Percentiles rank a stretch among this genome's conserved stretches.
These are phyloP conservation scores for Aegilops sharonensis DNA, from an alignment of 176 grass and related monocot genomes.

Conservation along the genomic window DNA sequence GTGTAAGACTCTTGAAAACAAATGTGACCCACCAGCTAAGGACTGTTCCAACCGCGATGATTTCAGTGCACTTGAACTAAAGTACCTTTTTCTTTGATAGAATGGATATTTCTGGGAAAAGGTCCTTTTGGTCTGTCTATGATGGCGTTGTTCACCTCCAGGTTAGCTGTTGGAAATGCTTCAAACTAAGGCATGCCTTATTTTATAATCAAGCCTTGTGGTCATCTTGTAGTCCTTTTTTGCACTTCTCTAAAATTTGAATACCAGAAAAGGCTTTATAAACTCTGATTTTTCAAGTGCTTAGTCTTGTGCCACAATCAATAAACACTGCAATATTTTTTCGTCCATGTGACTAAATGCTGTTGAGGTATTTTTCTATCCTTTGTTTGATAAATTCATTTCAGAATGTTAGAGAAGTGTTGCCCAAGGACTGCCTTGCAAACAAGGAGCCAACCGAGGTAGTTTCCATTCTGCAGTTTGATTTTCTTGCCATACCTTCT, in stretches of 20 bases:
- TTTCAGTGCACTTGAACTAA: not conserved
- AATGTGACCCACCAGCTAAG: not conserved
- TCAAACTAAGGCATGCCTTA: not conserved
- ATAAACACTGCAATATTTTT: not conserved
- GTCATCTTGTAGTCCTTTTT: not conserved
- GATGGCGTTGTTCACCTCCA: slow-evolving; percentile 67
- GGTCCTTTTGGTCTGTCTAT: slow-evolving; percentile 44
- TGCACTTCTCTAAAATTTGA: not conserved
- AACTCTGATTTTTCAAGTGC: not conserved
- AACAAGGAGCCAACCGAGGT: slow-evolving; percentile 35
- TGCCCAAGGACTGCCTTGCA: slow-evolving; percentile 48
- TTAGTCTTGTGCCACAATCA: not conserved
- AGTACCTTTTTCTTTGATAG: slow-evolving; percentile 23
- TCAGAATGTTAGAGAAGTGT: slow-evolving; percentile 53
- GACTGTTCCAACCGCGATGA: no score
- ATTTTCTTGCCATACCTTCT: not conserved
- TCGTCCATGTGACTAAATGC: not conserved
- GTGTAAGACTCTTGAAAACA: slow-evolving; percentile 36
- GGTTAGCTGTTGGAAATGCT: slow-evolving; percentile 30
- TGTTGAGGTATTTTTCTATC: not conserved
- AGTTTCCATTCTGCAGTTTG: not conserved
- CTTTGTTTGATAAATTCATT: not conserved
- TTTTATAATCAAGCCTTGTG: not conserved
- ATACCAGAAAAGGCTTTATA: not conserved
- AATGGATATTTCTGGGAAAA: slow-evolving; percentile 65